Conservation (phyloP, 176 grass and related monocot genomes). For the Oryza longistaminata region DNA sequence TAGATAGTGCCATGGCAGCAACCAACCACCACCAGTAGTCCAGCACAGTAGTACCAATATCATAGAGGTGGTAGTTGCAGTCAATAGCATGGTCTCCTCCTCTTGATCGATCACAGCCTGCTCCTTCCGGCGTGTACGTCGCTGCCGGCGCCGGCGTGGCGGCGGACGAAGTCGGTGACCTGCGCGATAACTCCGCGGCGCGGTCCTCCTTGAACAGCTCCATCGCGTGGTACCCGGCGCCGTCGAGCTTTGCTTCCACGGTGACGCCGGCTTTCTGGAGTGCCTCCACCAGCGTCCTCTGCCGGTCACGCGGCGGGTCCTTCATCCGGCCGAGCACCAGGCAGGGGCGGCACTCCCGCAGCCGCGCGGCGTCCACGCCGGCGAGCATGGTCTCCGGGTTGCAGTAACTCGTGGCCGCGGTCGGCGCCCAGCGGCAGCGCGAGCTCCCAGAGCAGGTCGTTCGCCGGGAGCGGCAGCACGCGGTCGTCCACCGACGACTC, state of each 20-base stretch:
- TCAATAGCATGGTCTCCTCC: neutral
- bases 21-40: neutral
- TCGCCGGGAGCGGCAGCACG: conserved; percentile 63
- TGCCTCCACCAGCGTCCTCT: conserved; percentile 55
- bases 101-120: conserved; percentile 40
- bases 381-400: conserved; percentile 57
- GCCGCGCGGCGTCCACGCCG: conserved; percentile 20
- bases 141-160: conserved; percentile 7
- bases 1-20: neutral
- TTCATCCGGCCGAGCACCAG: conserved; percentile 60
- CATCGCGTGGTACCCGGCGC: conserved; percentile 66
- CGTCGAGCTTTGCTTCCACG: conserved; percentile 52
- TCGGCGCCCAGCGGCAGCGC: conserved; percentile 61
- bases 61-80: neutral
- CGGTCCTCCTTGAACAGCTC: conserved; percentile 65
- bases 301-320: conserved; percentile 76
- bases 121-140: conserved; percentile 27
- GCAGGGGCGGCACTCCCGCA: conserved; percentile 59
- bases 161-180: conserved; percentile 59
- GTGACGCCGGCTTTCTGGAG: conserved; percentile 51
- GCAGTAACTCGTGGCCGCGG: conserved; percentile 86
- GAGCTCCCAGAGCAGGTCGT: conserved; percentile 93
- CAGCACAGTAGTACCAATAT: neutral
- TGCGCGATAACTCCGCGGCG: conserved; percentile 56
- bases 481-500: conserved; percentile 53